Base-by-base conservation (phyloP, 176 grass and related monocot genomes). In the Rhynchospora tenuis region DNA sequence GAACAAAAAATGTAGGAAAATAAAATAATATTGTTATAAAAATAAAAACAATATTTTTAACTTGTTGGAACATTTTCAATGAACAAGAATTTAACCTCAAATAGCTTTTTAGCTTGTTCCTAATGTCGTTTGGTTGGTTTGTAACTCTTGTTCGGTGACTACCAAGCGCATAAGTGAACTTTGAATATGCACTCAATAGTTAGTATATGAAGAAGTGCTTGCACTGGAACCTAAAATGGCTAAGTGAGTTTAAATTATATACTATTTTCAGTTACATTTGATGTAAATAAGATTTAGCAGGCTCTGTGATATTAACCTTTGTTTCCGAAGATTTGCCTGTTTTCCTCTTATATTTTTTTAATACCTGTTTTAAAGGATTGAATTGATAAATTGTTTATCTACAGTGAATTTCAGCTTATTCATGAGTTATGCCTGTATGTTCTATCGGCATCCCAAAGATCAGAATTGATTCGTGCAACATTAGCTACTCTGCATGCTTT, bases 351-450 rank as follows among this genome's bases (percentile, higher is more conserved):
- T 45, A 17, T 22, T 71, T 71, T 67, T 68, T 68, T 68, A 19
- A 42, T 17, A 42, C 31, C 29, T 16, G 22, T 52, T 48, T 74
- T 47, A 74, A 27, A 27, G 22, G 52, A 51, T 85, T 46, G 58
- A 43, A 64, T 62, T 43, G 14, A 83, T 33, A 31, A 69, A 45
- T 86, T 86, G 6, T 82, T 90, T 23, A 42, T 73, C 43, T 75
- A 82, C 97, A 99, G 93, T 64, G 93, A 99, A 81, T 99, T 99
- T 86, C 97, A 92, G 23, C 89, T 99, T 73, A 94, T 99, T 83
- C 97, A 99, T 51, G 97, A 99, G 91, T 85, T 99, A 80, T 99
- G 97, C 88, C 89, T 99, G 78, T 99, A 96, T 81, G 97, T 99
- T 58, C 77, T 99, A 86, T 96, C 97, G 26, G 97, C 97, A 84